These are phyloP conservation scores for Syzygium grande DNA, from an alignment of 345 rosid species.

Conservation along the genomic window DNA sequence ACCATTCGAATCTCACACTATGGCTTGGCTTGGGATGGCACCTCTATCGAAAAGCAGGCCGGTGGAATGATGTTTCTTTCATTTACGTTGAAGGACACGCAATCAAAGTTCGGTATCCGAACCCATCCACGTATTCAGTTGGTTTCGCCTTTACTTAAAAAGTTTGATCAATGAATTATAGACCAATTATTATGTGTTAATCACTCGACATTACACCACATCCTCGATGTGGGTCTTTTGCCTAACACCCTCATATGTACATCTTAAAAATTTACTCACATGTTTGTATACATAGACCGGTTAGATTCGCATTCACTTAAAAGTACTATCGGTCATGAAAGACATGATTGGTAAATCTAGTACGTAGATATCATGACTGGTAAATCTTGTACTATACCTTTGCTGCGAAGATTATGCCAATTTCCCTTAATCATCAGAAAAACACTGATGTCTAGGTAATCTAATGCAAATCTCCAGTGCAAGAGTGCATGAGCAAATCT, in stretches of 20 bases:
- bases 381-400: background rate
- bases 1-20: background rate
- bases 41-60: background rate
- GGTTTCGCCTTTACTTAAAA: background rate
- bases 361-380: background rate
- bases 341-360: background rate
- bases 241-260: background rate
- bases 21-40: background rate
- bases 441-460: background rate
- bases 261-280: background rate
- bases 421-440: background rate
- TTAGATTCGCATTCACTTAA: background rate
- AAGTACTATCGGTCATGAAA: background rate
- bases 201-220: background rate
- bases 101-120: background rate
- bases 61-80: background rate
- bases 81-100: background rate
- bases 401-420: background rate
- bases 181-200: background rate
- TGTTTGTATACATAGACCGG: background rate
- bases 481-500: background rate
- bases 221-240: background rate
- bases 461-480: background rate
- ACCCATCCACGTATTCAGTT: rapidly evolving
- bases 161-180: background rate